Base-by-base conservation (phyloP, 495 filamentous ascomycete species). In the Cercophora newfieldiana region DNA sequence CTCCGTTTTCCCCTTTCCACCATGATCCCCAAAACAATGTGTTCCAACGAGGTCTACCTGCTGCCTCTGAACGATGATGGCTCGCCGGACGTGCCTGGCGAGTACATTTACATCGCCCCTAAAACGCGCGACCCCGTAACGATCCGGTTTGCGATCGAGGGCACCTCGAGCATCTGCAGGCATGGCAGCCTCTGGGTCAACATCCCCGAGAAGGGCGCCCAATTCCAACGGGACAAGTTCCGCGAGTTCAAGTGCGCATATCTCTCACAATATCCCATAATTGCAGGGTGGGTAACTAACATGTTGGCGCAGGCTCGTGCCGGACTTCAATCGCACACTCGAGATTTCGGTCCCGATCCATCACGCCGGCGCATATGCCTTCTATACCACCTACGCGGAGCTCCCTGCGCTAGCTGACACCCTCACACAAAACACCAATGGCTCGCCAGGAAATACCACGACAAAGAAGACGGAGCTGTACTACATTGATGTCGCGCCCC, bases 171-270 rank as follows among this genome's bases (percentile, higher is more conserved):
- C 47, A 96, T 98, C 80, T 97, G 93, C 78, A 85, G 92, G 57
- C 82, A 97, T 73, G 96, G 96, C 48, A 96, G 90, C 69, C 82
- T 99, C 59, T 98, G 95, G 94, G 90, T 95, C 63, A 98, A 99
- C 77, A 89, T 97, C 61, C 96, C 96, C 2, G 86, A 87, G 66
- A 82, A 85, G 67, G 92, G 89, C 53, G 80, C 86, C 63, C 79
- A 84, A 14, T 98, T 97, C 71, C 81, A 85, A 55, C 88, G 96
- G 64, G 81, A 89, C 68, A 83, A 85, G 8, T 99, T 94, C 73
- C 86, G 87, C 66, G 88, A 94, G 77, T 95, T 90, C 82, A 93
- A 90, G 95, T 97, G 85, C 66, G 88, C 18, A 26, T n/a, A 24
- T 30, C 30, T 22, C 24, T 16, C 30, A 24, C n/a, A 29, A 21